These are phyloP conservation scores for Ganoderma sinense DNA, from an alignment of 1,284 basidiomycete species.

Conservation along the genomic window DNA sequence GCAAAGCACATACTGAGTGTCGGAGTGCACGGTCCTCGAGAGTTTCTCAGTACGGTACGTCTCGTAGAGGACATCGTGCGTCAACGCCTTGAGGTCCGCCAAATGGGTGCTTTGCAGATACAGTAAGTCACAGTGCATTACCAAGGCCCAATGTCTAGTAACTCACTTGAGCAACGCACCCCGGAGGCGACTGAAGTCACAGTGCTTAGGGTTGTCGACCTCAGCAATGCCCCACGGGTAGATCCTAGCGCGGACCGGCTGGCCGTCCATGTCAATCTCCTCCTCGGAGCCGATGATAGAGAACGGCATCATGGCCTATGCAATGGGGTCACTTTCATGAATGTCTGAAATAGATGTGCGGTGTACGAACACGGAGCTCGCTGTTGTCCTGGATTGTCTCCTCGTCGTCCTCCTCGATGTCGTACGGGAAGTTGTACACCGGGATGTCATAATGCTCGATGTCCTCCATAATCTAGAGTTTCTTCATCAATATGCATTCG, in stretches of 20 bases:
- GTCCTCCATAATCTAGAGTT: slow-evolving; percentile 96
- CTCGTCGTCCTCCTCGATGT: slow-evolving; percentile 98
- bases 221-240: slow-evolving; percentile 99
- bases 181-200: slow-evolving; percentile 93
- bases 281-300: slow-evolving; percentile 98
- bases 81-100: slow-evolving; percentile 93
- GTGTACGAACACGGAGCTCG: slow-evolving; percentile 75
- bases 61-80: slow-evolving; percentile 94
- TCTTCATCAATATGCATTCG: neutral
- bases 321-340: slow-evolving; percentile 7
- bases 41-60: slow-evolving; percentile 99
- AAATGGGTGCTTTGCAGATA: slow-evolving; percentile 80
- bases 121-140: neutral
- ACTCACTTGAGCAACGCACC: slow-evolving; percentile 88
- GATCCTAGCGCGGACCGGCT: slow-evolving; percentile 89
- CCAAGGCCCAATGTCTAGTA: neutral
- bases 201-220: slow-evolving; percentile 98
- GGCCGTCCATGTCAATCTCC: slow-evolving; percentile 92
- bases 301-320: slow-evolving; percentile 89
- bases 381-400: slow-evolving; percentile 99
- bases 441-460: slow-evolving; percentile 99
- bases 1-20: slow-evolving; percentile 67
- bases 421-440: slow-evolving; percentile 99
- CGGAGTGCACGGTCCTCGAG: slow-evolving; percentile 90
- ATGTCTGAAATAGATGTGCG: neutral